phyloP scores from a whole-genome alignment of 208 protist species.

The Leptomonas pyrrhocoris region DNA sequence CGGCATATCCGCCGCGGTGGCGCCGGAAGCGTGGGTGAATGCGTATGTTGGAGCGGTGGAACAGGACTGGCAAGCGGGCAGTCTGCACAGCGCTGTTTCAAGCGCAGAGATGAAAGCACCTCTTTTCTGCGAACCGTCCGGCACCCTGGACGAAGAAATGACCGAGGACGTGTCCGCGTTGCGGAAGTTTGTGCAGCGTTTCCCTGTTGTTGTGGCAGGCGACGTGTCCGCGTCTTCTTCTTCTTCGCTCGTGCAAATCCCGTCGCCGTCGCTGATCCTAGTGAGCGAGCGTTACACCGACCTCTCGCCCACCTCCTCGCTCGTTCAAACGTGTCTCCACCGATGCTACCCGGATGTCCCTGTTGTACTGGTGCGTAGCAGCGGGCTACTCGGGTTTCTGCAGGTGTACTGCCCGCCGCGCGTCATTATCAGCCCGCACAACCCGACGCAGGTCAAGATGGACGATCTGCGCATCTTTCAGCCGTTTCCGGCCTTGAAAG shows the following conservation, averaged over 20 bases:
- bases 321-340: constrained; percentile 22
- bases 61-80: constrained; percentile 16
- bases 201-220: background rate
- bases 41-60: constrained; percentile 29
- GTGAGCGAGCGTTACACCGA: constrained; percentile 55
- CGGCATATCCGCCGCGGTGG: constrained; percentile 32
- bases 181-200: background rate
- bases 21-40: constrained; percentile 44
- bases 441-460: constrained; percentile 47
- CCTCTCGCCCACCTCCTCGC: constrained; percentile 36
- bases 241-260: background rate
- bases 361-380: constrained; percentile 78
- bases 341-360: constrained; percentile 44
- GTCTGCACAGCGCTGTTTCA: background rate
- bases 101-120: background rate
- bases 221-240: background rate
- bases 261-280: constrained; percentile 32
- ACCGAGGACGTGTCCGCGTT: constrained; percentile 4
- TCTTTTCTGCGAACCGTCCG: background rate
- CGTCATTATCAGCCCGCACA: constrained; percentile 54
- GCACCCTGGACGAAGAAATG: background rate
- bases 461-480: constrained; percentile 91
- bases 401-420: constrained; percentile 66
- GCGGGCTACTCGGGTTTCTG: constrained; percentile 91
- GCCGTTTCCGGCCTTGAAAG: constrained; percentile 82